Evolutionary conservation across 495 filamentous ascomycete genomes (phyloP).

Genomic region (Mytilinidion resinicola): DNA sequence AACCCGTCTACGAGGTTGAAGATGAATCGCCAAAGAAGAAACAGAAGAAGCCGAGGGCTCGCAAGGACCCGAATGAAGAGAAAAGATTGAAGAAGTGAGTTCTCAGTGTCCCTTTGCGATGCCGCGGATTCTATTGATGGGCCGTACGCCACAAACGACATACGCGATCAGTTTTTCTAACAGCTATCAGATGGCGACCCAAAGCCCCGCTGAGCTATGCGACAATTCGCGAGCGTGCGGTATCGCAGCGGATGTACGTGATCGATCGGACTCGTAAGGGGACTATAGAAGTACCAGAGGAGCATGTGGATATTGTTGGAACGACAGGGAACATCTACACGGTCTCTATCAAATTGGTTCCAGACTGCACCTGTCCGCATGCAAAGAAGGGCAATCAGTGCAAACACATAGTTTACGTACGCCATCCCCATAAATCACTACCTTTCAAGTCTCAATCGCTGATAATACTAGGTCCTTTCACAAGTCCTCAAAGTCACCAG

Average conservation of each 20-base stretch:
- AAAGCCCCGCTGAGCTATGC: constrained; percentile 40
- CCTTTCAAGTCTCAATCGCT: neutral
- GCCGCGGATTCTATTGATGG: too few relatives aligned
- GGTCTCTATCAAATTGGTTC: constrained; percentile 48
- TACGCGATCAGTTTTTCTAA: neutral
- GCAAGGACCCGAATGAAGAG: constrained; percentile 30
- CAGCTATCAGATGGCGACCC: constrained; percentile 17
- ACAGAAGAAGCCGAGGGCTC: constrained; percentile 8
- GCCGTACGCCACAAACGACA: neutral
- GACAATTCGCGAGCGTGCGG: constrained; percentile 32
- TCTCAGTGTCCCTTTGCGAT: neutral
- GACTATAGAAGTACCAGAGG: constrained; percentile 40
- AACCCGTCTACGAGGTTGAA: constrained; percentile 1
- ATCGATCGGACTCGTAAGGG: constrained; percentile 44
- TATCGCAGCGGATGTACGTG: constrained; percentile 48
- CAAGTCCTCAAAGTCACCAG: constrained; percentile 58
- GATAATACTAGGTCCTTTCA: constrained; percentile 46
- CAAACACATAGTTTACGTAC: constrained; percentile 66
- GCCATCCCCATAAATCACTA: constrained; percentile 13
- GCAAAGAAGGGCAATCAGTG: constrained; percentile 59
- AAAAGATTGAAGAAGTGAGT: constrained; percentile 40
- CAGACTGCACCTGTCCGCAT: constrained; percentile 65
- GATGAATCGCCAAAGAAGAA: constrained; percentile 3
- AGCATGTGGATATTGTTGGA: constrained; percentile 63
- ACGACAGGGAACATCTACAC: constrained; percentile 73